Evolutionary conservation across 441 rosid genomes (phyloP).

Genomic region (Omphalea diandra): DNA sequence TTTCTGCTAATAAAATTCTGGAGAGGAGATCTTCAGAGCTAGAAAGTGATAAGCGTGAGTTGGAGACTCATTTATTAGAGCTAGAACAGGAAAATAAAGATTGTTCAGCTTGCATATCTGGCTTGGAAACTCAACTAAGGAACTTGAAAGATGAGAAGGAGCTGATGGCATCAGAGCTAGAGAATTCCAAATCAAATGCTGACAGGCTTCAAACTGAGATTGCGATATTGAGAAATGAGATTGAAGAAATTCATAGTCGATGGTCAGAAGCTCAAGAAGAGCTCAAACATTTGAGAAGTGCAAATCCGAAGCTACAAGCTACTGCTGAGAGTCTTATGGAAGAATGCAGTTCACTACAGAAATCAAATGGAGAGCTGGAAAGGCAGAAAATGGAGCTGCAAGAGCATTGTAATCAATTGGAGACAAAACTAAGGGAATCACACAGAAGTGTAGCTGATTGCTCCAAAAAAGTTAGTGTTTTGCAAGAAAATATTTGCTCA

Average conservation of each 20-base stretch:
- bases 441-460: constrained; percentile 32
- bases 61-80: constrained; percentile 34
- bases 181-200: constrained; percentile 30
- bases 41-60: constrained; percentile 33
- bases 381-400: constrained; percentile 38
- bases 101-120: constrained; percentile 30
- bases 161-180: constrained; percentile 30
- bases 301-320: constrained; percentile 33
- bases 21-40: constrained; percentile 41
- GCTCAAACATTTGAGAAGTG: constrained; percentile 29
- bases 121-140: constrained; percentile 40
- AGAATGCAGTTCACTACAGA: constrained; percentile 38
- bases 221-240: constrained; percentile 30
- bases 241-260: constrained; percentile 26
- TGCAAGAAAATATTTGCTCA: constrained; percentile 42
- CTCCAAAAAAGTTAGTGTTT: constrained; percentile 30
- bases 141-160: constrained; percentile 36
- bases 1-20: constrained; percentile 40
- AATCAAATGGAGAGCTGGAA: constrained; percentile 36
- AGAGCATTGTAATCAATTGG: constrained; percentile 34
- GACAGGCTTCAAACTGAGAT: constrained; percentile 35
- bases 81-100: constrained; percentile 41
- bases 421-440: constrained; percentile 31
- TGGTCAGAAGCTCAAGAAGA: constrained; percentile 38
- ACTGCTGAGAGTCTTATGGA: constrained; percentile 30